Base-by-base conservation (phyloP, 805 yeast species). In the Zygotorulaspora chibaensis region DNA sequence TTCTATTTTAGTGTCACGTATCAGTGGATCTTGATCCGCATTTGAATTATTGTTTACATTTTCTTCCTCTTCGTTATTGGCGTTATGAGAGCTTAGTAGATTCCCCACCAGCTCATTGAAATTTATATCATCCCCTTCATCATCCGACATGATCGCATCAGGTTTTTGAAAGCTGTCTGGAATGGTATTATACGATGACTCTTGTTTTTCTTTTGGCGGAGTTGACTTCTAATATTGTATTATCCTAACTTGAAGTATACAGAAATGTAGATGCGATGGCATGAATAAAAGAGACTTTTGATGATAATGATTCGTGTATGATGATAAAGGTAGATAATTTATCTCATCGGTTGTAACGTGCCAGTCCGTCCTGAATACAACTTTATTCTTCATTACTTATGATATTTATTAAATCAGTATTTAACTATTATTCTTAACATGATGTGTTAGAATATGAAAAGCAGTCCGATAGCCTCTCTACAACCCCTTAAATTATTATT, bases 81-180 rank as follows among this genome's bases (percentile, higher is more conserved):
- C 59, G 27, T 58, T 55, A 29, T 57, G 62, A 1, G 62, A 54
- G n/a, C 57, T 57, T 27, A 65, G 48, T 17, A 63, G 42, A 35
- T 57, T 63, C 8, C 66, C 69, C 23, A 65, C 66, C 26, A 65
- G 55, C 36, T 60, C 67, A 35, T 56, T 61, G 39, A 65, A 55
- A 35, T 62, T 65, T 20, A 65, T 47, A 27, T 63, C 67, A 13
- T 56, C 66, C 25, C 53, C 55, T 35, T 55, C 53, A n/a, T 57
- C 59, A 43, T 51, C 55, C 48, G 59, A 54, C 59, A 56, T 56
- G 16, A 28, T 29, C 30, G 13, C 36, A 33, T 33, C 36, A 33
- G 36, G 25, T 20, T 20, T 20, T 20, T 20, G 7, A 20, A 20
- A 20, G 25, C 25, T 20, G 7, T 20, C 25, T 20, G 25, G 7